These are phyloP conservation scores for Nakataea oryzae DNA, from an alignment of 2,329 filamentous ascomycete species.

Conservation along the genomic window DNA sequence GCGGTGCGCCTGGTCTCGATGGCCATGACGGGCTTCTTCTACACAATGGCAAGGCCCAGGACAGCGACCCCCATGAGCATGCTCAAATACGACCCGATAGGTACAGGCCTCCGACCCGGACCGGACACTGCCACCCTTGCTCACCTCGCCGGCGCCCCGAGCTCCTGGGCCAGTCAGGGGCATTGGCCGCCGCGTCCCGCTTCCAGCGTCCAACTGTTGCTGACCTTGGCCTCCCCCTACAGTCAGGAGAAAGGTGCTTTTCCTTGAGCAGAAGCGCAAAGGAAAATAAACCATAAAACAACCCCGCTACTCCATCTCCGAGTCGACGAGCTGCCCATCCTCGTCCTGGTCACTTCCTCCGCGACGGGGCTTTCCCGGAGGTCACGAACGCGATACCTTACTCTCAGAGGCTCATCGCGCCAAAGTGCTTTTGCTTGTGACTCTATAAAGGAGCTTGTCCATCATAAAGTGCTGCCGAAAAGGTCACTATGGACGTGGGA, in stretches of 20 bases:
- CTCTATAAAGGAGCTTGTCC: background rate
- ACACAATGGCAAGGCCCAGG: constrained; percentile 77
- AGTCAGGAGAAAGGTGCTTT: constrained; percentile 94
- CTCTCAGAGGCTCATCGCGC: background rate
- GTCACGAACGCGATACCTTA: background rate
- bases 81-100: constrained; percentile 97
- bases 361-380: background rate
- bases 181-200: background rate
- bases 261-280: constrained; percentile 84
- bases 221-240: constrained; percentile 1
- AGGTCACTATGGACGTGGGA: background rate
- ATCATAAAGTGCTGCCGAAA: background rate
- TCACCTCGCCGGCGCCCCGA: background rate
- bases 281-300: constrained; percentile 17
- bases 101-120: constrained; percentile 35
- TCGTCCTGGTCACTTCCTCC: background rate
- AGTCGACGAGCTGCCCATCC: background rate
- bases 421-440: background rate
- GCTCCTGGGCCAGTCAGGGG: too few species aligned
- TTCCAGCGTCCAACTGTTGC: too few species aligned
- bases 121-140: background rate
- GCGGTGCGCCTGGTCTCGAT: constrained; percentile 92
- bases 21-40: constrained; percentile 98
- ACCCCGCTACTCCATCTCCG: background rate
- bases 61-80: constrained; percentile 79